phyloP scores from a whole-genome alignment of 2,329 filamentous ascomycete species.

The Aspergillus thermomutatus region DNA sequence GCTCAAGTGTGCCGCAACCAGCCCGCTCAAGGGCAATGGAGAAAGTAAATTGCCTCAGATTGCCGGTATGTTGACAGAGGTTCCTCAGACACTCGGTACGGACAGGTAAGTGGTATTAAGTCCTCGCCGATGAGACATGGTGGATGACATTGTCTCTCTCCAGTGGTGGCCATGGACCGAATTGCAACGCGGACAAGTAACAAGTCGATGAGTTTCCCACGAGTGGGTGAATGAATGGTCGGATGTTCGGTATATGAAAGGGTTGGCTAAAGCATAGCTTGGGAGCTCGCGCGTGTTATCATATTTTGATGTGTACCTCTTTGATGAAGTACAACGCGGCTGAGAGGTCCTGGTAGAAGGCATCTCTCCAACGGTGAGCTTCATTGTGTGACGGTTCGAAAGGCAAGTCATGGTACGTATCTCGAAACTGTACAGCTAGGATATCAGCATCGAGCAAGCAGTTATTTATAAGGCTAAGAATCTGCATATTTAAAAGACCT shows the following conservation, averaged over 20 bases:
- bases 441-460: background rate
- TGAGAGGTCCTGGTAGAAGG: conserved; percentile 2
- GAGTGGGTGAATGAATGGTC: conserved; percentile 23
- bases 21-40: background rate
- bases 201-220: conserved; percentile 14
- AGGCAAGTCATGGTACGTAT: background rate
- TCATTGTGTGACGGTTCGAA: background rate
- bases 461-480: background rate
- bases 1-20: background rate
- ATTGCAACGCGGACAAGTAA: conserved; percentile 18
- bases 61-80: background rate
- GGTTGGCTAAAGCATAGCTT: conserved; percentile 20
- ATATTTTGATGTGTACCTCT: background rate
- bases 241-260: conserved; percentile 16
- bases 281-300: conserved; percentile 13
- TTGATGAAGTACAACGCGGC: background rate
- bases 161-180: background rate
- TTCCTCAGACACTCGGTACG: background rate
- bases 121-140: background rate
- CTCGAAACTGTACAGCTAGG: background rate
- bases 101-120: background rate
- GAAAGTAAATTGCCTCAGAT: background rate
- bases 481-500: background rate
- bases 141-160: background rate
- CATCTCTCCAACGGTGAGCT: background rate